Evolutionary conservation across 2,329 filamentous ascomycete genomes (phyloP).

Genomic region (Tolypocladium endophyticum): DNA sequence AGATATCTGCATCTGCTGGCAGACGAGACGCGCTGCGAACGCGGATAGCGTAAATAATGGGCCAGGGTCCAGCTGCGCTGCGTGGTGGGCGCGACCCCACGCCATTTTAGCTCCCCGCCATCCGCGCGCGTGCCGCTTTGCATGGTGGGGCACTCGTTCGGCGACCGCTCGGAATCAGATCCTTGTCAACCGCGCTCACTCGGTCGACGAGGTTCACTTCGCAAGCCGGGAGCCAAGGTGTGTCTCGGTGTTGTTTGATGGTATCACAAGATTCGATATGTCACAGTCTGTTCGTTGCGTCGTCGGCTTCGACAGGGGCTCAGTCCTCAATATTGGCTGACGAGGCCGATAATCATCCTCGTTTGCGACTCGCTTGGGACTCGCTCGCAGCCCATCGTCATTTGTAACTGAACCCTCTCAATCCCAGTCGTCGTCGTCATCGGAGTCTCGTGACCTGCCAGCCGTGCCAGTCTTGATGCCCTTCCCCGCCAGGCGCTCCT

Average conservation of each 20-base stretch:
- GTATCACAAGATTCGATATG: background rate
- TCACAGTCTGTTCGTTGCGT: background rate
- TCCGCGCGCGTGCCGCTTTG: background rate
- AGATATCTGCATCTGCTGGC: background rate
- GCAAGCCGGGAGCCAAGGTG: background rate
- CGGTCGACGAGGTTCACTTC: background rate
- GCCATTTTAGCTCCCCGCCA: background rate
- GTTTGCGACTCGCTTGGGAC: background rate
- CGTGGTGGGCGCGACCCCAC: background rate
- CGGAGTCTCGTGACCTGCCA: constrained; percentile 29
- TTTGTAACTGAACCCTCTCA: constrained; percentile 25
- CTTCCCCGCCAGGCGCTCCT: constrained; percentile 40
- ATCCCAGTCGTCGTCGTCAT: constrained; percentile 54
- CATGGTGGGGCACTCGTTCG: background rate
- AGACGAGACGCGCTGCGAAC: background rate
- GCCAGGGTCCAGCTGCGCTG: background rate
- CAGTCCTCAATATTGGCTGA: background rate
- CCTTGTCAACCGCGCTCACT: background rate
- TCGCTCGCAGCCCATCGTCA: background rate
- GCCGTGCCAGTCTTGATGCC: constrained; percentile 41
- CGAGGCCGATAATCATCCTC: background rate
- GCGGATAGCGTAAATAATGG: background rate
- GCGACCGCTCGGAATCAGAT: background rate
- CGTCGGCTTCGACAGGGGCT: background rate
- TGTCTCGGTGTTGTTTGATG: background rate